These are phyloP conservation scores for Discostella stelligeroides DNA, from an alignment of 108 stramenopile species.

Conservation along the genomic window DNA sequence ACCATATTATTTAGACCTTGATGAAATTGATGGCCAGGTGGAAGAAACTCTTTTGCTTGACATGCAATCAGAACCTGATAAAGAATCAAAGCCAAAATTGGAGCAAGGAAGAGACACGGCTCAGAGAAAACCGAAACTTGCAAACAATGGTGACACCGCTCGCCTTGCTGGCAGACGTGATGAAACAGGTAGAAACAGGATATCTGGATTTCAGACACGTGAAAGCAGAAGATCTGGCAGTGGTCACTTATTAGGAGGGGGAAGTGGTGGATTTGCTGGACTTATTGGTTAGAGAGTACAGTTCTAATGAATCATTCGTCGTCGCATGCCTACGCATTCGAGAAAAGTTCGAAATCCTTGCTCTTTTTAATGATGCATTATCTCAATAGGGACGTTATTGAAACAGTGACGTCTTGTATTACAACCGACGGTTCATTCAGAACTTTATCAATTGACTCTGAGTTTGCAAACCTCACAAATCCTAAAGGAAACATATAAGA, in stretches of 20 bases:
- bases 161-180: slow-evolving; percentile 11
- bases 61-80: neutral
- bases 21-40: slow-evolving; percentile 20
- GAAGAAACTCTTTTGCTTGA: slow-evolving; percentile 20
- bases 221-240: slow-evolving; percentile 18
- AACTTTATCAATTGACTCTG: slow-evolving; percentile 63
- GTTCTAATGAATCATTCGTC: neutral
- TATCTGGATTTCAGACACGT: slow-evolving; percentile 32
- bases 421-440: slow-evolving; percentile 73
- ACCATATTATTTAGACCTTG: slow-evolving; percentile 16
- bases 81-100: slow-evolving; percentile 1
- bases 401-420: slow-evolving; percentile 81
- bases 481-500: slow-evolving; percentile 33
- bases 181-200: slow-evolving; percentile 23
- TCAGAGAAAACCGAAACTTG: slow-evolving; percentile 11
- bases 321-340: neutral
- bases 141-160: neutral
- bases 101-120: slow-evolving; percentile 1
- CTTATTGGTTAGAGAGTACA: slow-evolving; percentile 16
- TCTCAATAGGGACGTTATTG: slow-evolving; percentile 1
- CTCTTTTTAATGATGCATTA: neutral
- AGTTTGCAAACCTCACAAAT: slow-evolving; percentile 67
- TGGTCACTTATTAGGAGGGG: slow-evolving; percentile 29
- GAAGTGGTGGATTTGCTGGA: slow-evolving; percentile 25
- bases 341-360: neutral